phyloP scores from a whole-genome alignment of 345 rosid species.

The Streptanthus diversifolius region DNA sequence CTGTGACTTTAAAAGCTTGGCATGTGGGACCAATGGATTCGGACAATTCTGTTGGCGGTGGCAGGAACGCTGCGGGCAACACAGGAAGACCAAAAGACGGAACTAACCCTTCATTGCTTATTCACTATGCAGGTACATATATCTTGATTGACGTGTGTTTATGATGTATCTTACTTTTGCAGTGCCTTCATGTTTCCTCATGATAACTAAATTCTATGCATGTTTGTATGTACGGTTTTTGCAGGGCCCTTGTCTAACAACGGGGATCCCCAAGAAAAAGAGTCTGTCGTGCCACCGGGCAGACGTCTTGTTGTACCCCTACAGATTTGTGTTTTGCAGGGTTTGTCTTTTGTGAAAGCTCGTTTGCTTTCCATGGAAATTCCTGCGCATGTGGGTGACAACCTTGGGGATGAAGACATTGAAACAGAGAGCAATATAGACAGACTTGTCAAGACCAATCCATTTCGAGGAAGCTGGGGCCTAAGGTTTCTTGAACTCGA shows the following conservation, averaged over 20 bases:
- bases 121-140: conserved; percentile 82
- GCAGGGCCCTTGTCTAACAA: conserved; percentile 59
- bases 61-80: conserved; percentile 54
- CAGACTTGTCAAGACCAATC: conserved; percentile 82
- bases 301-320: conserved; percentile 88
- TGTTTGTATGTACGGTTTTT: not conserved
- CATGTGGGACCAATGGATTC: conserved; percentile 61
- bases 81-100: conserved; percentile 68
- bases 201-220: not conserved
- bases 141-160: not conserved
- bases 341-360: conserved; percentile 89
- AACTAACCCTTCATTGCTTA: conserved; percentile 72
- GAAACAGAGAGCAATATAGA: conserved; percentile 59
- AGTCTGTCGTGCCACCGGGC: conserved; percentile 63
- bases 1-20: conserved; percentile 93
- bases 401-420: conserved; percentile 51
- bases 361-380: conserved; percentile 98
- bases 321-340: conserved; percentile 83
- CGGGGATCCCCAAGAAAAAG: conserved; percentile 46
- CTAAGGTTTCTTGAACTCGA: conserved; percentile 91
- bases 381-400: conserved; percentile 81
- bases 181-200: not conserved
- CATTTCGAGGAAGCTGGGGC: conserved; percentile 98
- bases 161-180: conserved; percentile 15
- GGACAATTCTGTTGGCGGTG: conserved; percentile 48